These are phyloP conservation scores for Gossypium gossypioides DNA, from an alignment of 441 rosid species.

Conservation along the genomic window DNA sequence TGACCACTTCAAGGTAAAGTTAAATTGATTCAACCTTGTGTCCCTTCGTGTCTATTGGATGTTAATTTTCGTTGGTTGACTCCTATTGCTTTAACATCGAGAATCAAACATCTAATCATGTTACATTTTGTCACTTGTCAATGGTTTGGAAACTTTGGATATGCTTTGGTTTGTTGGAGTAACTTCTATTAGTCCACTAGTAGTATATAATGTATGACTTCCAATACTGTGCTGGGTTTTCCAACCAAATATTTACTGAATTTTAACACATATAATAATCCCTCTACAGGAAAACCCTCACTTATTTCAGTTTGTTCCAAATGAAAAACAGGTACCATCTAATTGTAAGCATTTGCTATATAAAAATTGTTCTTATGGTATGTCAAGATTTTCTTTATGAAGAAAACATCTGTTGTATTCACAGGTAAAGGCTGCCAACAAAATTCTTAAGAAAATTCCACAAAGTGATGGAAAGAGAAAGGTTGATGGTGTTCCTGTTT, in stretches of 20 bases:
- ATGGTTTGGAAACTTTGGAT: background rate
- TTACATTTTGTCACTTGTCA: background rate
- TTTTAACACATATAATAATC: slow-evolving; percentile 1
- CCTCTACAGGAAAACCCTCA: slow-evolving; percentile 74
- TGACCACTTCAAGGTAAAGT: slow-evolving; percentile 85
- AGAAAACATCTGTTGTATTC: slow-evolving; percentile 1
- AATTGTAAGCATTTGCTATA: background rate
- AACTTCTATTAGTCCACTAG: background rate
- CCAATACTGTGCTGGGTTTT: background rate
- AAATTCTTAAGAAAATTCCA: slow-evolving; percentile 61
- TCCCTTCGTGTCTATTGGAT: slow-evolving; percentile 4
- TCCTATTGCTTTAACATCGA: background rate
- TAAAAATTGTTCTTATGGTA: background rate
- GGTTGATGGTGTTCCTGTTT: slow-evolving; percentile 87
- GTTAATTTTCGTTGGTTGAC: background rate
- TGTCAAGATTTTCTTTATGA: background rate
- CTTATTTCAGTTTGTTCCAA: slow-evolving; percentile 86
- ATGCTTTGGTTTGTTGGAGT: background rate
- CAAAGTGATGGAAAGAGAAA: slow-evolving; percentile 39
- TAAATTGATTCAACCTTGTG: slow-evolving; percentile 9
- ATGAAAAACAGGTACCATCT: slow-evolving; percentile 70
- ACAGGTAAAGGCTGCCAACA: slow-evolving; percentile 88
- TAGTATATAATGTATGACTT: background rate
- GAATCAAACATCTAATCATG: background rate
- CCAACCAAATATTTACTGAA: background rate